Evolutionary conservation across 768 basidiomycete species (phyloP).

Genomic region (Chiua virens): DNA sequence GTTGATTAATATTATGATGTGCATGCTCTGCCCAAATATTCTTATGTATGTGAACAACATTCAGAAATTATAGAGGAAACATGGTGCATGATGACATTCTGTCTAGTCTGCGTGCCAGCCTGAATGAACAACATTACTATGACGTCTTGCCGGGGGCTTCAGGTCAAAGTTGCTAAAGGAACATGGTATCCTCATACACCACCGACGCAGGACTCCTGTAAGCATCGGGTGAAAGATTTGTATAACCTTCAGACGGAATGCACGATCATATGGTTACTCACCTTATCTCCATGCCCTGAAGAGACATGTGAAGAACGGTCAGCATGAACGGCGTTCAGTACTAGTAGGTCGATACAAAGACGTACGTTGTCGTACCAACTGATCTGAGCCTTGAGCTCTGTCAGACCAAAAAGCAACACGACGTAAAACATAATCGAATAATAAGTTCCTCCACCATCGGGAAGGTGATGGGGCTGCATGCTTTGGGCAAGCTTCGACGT

Average conservation of each 20-base stretch:
- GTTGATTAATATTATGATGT: too few species aligned
- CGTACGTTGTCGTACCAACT: conserved; percentile 42
- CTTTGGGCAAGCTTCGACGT: conserved; percentile 2
- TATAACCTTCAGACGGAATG: too few species aligned
- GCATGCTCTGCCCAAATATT: too few species aligned
- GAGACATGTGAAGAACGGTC: neutral
- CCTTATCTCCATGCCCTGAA: conserved; percentile 39
- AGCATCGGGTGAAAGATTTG: neutral
- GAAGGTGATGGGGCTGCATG: neutral
- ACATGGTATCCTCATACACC: conserved; percentile 23
- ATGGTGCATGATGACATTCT: too few species aligned
- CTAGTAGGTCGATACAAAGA: conserved; percentile 3
- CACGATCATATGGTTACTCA: conserved; percentile 2
- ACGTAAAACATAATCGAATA: conserved; percentile 19
- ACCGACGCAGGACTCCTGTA: conserved; percentile 29
- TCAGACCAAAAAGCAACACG: conserved; percentile 51
- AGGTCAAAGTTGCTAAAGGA: neutral
- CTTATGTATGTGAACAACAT: too few species aligned
- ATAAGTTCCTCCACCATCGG: neutral
- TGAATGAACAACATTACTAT: too few species aligned
- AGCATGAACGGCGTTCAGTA: neutral
- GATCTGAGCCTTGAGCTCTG: conserved; percentile 53
- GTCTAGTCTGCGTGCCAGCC: too few species aligned
- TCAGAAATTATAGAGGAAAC: too few species aligned
- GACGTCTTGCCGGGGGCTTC: too few species aligned